A percentile compares a stretch with the other conserved stretches of the same genome.
Evolutionary conservation across 345 rosid species (phyloP).

Genomic region (Hibiscus mutabilis): DNA sequence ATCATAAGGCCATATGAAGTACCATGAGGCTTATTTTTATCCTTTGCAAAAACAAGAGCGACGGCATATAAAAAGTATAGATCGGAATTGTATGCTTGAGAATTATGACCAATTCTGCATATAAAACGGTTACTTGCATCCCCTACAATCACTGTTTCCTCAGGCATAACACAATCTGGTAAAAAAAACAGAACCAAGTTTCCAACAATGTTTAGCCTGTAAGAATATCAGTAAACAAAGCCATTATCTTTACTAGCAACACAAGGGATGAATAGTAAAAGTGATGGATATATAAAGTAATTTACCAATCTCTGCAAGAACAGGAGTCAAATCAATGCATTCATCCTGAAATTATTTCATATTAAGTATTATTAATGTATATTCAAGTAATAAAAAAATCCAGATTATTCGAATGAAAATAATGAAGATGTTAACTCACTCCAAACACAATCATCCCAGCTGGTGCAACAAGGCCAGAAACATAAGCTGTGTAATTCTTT

Average conservation of each 20-base stretch:
- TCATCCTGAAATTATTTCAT: constrained; percentile 23
- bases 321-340: constrained; percentile 18
- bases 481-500: constrained; percentile 15
- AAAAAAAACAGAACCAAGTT: neutral
- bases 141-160: constrained; percentile 37
- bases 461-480: constrained; percentile 24
- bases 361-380: constrained; percentile 3
- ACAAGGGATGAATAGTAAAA: too few species aligned
- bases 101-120: constrained; percentile 11
- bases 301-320: constrained; percentile 34
- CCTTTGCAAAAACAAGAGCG: constrained; percentile 40
- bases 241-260: too few species aligned
- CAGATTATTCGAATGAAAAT: neutral
- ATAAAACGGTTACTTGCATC: constrained; percentile 29
- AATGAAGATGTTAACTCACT: constrained; percentile 19
- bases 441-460: constrained; percentile 36
- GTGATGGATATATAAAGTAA: too few species aligned
- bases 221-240: neutral
- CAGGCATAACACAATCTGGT: constrained; percentile 27
- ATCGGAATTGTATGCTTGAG: neutral
- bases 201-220: neutral
- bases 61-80: constrained; percentile 21
- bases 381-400: neutral
- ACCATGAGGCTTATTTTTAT: constrained; percentile 27
- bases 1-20: neutral